These are phyloP conservation scores for Exophiala oligosperma DNA, from an alignment of 2,329 filamentous ascomycete species.

Conservation along the genomic window DNA sequence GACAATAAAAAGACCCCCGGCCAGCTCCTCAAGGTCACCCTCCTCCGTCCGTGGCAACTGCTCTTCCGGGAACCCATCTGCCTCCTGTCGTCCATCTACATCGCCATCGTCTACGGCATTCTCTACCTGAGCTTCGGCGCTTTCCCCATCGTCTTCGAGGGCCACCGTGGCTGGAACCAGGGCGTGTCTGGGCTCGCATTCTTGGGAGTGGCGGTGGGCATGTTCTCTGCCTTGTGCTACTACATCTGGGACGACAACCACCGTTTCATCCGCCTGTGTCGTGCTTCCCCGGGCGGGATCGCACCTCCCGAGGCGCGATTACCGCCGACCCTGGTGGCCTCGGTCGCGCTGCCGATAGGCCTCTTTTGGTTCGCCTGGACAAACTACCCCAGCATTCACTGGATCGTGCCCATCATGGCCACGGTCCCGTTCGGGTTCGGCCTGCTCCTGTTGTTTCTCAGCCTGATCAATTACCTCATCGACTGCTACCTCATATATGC, in stretches of 20 bases:
- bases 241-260: too few species aligned
- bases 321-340: constrained; percentile 56
- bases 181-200: too few species aligned
- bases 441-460: constrained; percentile 41
- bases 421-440: constrained; percentile 42
- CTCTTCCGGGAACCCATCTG: constrained; percentile 70
- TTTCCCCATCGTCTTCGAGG: constrained; percentile 60
- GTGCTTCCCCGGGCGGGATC: too few species aligned
- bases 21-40: constrained; percentile 47
- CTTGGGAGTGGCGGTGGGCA: too few species aligned
- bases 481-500: constrained; percentile 74
- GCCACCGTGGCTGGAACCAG: too few species aligned
- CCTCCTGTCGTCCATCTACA: constrained; percentile 61
- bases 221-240: too few species aligned
- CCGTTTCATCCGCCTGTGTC: too few species aligned
- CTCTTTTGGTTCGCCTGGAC: constrained; percentile 71
- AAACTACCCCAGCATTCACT: constrained; percentile 56
- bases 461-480: constrained; percentile 53
- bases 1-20: constrained; percentile 35
- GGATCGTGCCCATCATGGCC: constrained; percentile 48
- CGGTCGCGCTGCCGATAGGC: constrained; percentile 61
- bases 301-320: constrained; percentile 50
- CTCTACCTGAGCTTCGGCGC: constrained; percentile 61
- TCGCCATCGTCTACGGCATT: constrained; percentile 34
- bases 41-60: constrained; percentile 65